A percentile compares a stretch with the other conserved stretches of the same genome.
phyloP scores from a whole-genome alignment of 768 basidiomycete species.

The Austroboletus eburneus region DNA sequence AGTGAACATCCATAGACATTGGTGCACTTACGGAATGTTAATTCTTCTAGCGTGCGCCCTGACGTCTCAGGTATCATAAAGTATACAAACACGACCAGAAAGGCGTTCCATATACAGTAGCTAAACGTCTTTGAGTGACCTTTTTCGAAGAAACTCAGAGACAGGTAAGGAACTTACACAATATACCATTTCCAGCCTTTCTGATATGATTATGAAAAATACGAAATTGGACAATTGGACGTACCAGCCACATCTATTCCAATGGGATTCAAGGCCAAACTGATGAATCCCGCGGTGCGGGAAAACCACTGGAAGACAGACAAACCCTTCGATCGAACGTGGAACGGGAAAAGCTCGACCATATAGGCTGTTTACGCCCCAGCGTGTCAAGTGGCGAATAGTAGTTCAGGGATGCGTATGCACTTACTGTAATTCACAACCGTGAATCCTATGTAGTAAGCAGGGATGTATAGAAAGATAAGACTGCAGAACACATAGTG shows the following conservation, averaged over 20 bases:
- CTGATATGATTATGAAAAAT: not conserved
- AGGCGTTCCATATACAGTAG: constrained; percentile 11
- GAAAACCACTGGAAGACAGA: constrained; percentile 58
- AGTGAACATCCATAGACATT: too few species aligned
- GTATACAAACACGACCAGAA: constrained; percentile 12
- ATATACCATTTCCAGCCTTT: constrained; percentile 13
- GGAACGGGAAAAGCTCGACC: constrained; percentile 62
- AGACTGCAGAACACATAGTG: not conserved
- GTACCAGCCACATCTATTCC: not conserved
- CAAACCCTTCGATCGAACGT: constrained; percentile 56
- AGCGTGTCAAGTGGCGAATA: not conserved
- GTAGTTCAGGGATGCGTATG: not conserved
- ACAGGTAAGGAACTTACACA: too few species aligned
- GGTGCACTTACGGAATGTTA: constrained; percentile 10
- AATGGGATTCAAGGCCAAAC: constrained; percentile 5
- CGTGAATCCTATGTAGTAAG: constrained; percentile 4
- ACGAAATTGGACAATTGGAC: not conserved
- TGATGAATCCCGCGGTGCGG: constrained; percentile 27
- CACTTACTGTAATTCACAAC: constrained; percentile 7
- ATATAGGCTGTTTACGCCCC: constrained; percentile 42
- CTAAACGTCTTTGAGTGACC: too few species aligned
- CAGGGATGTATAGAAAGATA: constrained; percentile 5
- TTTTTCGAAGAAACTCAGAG: too few species aligned
- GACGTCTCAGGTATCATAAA: constrained; percentile 14
- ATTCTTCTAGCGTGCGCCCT: constrained; percentile 10